A percentile compares a stretch with the other conserved stretches of the same genome.
Evolutionary conservation across 129 eudicot species (phyloP).

Genomic region (Cynara cardunculus): DNA sequence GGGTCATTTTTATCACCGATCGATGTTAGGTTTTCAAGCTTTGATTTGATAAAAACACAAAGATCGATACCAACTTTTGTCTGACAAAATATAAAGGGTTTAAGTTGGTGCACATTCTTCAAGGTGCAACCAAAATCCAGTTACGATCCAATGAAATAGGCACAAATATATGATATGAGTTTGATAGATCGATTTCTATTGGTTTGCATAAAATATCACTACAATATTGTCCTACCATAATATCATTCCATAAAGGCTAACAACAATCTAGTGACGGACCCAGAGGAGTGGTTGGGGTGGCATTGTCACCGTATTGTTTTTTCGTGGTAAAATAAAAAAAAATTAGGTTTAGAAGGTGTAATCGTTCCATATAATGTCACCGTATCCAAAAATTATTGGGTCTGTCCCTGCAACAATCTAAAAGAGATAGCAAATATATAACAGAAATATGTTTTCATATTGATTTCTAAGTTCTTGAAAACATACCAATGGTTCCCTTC

Average conservation of each 20-base stretch:
- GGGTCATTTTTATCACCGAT: not conserved
- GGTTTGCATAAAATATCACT: not conserved
- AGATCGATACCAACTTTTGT: not conserved
- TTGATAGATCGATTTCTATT: not conserved
- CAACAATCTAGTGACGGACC: not conserved
- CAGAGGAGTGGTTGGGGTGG: too few species aligned
- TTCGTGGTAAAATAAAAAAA: too few species aligned
- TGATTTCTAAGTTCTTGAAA: not conserved
- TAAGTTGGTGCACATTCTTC: not conserved
- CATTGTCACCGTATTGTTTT: too few species aligned
- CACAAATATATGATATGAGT: not conserved
- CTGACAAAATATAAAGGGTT: not conserved
- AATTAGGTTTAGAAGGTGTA: too few species aligned
- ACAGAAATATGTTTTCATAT: not conserved
- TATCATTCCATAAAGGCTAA: not conserved
- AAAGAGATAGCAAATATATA: not conserved
- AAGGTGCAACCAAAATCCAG: not conserved
- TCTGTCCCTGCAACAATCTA: not conserved
- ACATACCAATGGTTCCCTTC: not conserved
- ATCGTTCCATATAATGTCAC: too few species aligned
- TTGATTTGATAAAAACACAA: not conserved
- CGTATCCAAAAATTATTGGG: too few species aligned
- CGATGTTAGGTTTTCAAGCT: not conserved
- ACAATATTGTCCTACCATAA: not conserved
- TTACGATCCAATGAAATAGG: not conserved